A percentile compares a stretch with the other conserved stretches of the same genome.
These are phyloP conservation scores for Annulohypoxylon truncatum DNA, from an alignment of 2,329 filamentous ascomycete genomes.

Conservation along the genomic window DNA sequence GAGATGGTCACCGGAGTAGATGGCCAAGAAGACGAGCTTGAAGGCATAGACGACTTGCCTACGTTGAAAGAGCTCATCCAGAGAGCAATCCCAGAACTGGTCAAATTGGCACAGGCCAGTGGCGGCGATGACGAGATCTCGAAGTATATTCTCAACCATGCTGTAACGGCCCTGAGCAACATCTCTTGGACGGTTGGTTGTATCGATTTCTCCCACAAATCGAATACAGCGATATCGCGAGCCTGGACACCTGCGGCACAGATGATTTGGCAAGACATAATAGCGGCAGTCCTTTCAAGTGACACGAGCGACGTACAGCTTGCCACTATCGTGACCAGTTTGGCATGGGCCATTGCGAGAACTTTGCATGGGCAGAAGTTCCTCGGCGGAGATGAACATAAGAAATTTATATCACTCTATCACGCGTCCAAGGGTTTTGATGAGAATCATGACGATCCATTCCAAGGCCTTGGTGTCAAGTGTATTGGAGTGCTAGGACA, in stretches of 20 bases:
- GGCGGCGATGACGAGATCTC: slow-evolving; percentile 55
- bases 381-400: slow-evolving; percentile 65
- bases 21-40: slow-evolving; percentile 56
- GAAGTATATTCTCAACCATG: slow-evolving; percentile 61
- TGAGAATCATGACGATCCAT: slow-evolving; percentile 61
- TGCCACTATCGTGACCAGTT: slow-evolving; percentile 71
- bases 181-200: slow-evolving; percentile 74
- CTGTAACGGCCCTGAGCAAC: slow-evolving; percentile 73
- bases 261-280: slow-evolving; percentile 67
- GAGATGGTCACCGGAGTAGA: slow-evolving; percentile 68
- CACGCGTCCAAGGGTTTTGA: slow-evolving; percentile 64
- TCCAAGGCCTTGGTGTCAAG: slow-evolving; percentile 73
- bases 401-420: slow-evolving; percentile 74
- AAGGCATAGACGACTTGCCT: slow-evolving; percentile 63
- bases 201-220: slow-evolving; percentile 67
- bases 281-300: slow-evolving; percentile 67
- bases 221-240: slow-evolving; percentile 62
- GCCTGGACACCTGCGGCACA: slow-evolving; percentile 66
- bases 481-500: slow-evolving; percentile 74
- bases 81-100: slow-evolving; percentile 60
- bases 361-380: slow-evolving; percentile 63
- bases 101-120: slow-evolving; percentile 57
- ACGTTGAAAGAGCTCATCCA: slow-evolving; percentile 63
- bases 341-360: slow-evolving; percentile 73
- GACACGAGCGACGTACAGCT: slow-evolving; percentile 72